Conservation (phyloP, 169 alveolate species). For the Prorocentrum cordatum region DNA sequence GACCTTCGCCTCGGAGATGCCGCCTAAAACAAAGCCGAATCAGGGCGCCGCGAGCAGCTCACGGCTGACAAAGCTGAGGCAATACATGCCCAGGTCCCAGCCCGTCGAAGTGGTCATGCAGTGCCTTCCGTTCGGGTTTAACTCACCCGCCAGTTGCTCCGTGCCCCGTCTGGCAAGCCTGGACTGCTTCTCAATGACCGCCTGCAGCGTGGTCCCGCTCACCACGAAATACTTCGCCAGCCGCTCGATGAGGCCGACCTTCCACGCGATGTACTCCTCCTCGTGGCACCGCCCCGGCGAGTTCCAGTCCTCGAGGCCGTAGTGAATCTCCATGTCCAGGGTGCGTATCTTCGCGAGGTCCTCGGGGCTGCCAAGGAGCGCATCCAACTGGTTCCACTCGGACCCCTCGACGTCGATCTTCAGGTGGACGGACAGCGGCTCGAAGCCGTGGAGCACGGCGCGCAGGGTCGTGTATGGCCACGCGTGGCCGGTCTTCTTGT, state of each 20-base stretch:
- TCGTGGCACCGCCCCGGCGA: constrained; percentile 11
- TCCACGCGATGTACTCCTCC: constrained; percentile 15
- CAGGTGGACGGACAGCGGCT: constrained; percentile 7
- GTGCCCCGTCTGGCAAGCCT: constrained; percentile 25
- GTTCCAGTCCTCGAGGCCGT: constrained; percentile 49
- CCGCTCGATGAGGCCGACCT: constrained; percentile 29
- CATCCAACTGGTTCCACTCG: constrained; percentile 39
- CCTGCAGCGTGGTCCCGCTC: constrained; percentile 32
- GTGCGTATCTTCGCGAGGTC: constrained; percentile 50
- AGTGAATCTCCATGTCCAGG: constrained; percentile 51
- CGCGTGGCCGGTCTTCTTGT: constrained; percentile 9
- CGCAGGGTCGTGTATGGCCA: constrained; percentile 13
- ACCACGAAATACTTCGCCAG: constrained; percentile 24
- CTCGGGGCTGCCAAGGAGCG: neutral
- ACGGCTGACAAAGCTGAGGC: constrained; percentile 46
- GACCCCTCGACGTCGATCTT: constrained; percentile 59
- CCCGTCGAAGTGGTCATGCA: constrained; percentile 22
- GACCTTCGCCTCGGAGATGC: too few species aligned
- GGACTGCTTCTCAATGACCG: constrained; percentile 29
- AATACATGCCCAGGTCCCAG: constrained; percentile 16
- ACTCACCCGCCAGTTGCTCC: too few species aligned
- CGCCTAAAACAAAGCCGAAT: too few species aligned
- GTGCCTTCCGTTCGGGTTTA: constrained; percentile 27
- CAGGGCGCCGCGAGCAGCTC: neutral
- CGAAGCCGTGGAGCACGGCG: constrained; percentile 2